phyloP scores from a whole-genome alignment of 805 yeast genomes.

The Metschnikowia vanudenii region DNA sequence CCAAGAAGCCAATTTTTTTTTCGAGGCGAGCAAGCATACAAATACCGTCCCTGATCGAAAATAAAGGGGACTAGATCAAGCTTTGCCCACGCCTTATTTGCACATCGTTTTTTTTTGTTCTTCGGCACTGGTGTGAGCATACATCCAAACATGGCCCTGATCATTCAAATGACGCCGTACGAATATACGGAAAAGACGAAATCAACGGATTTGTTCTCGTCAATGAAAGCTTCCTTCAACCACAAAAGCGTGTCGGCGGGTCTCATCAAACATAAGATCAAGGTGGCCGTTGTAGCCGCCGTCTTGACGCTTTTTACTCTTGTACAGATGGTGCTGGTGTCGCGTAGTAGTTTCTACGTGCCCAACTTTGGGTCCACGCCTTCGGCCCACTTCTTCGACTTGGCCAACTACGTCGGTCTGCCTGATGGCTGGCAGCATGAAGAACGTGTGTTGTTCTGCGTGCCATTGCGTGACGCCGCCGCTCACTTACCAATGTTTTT shows the following conservation, averaged over 20 bases:
- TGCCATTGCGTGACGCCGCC: conserved; percentile 91
- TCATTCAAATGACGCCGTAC: conserved; percentile 23
- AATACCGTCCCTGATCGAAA: no score
- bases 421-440: conserved; percentile 75
- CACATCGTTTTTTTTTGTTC: neutral
- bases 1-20: no score
- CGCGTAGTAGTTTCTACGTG: conserved; percentile 22
- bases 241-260: conserved; percentile 6
- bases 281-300: conserved; percentile 9
- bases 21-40: no score
- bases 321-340: conserved; percentile 18
- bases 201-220: conserved; percentile 5
- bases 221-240: conserved; percentile 3
- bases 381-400: conserved; percentile 67
- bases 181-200: conserved; percentile 18
- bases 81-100: no score
- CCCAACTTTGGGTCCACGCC: conserved; percentile 33
- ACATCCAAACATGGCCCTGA: conserved; percentile 6
- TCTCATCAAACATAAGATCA: conserved; percentile 16
- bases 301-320: conserved; percentile 12
- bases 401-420: conserved; percentile 61
- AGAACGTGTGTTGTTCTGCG: conserved; percentile 80
- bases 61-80: no score
- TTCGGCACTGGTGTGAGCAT: neutral
- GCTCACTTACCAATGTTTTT: conserved; percentile 88